Evolutionary conservation across 1,139 yeast species (phyloP), one percentile per base, ranked within the genome.

Genomic region (Zygosaccharomyces pseudobailii): DNA sequence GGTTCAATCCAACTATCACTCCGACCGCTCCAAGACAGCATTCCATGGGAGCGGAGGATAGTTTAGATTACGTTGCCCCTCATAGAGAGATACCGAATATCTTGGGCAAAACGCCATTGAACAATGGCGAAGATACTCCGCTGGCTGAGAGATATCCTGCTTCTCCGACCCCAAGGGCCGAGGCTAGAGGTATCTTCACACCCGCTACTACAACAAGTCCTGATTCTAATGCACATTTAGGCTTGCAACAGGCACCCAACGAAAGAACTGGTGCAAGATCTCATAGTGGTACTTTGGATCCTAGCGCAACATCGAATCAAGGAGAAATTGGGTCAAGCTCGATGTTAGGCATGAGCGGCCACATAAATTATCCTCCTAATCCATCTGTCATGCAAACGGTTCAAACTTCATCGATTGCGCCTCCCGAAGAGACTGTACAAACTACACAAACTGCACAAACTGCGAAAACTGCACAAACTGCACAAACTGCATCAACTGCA

Each of bases 101-200:
- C 6, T 42, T 57, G 8, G 62, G 58, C 3, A 56, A 49, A 28
- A 45, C 59, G 0, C 58, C 60, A 2, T 38, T 54, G 8, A 56
- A 51, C 33, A 45, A 43, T 20, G 34, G 34, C 20, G 34, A 38
- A 8, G 49, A 43, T 22, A 30, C 42, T 5, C 40, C 51, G 9
- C 27, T 48, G 32, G 43, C 36, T 8, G 51, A 47, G 6, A 45
- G 39, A 3, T 39, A 41, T 9, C 39, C 44, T 9, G 27, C 42
- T 6, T 46, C 49, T 3, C 49, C 47, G 6, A 36, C 49, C 17
- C 47, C 45, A 13, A 32, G 37, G 21, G 21, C 51, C 20, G 21
- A 32, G 22, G 27, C 45, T 4, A 34, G 49, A 21, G 43, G 47
- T n/a, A 30, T 41, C 23, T 43, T 42, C 19, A 37, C 47, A 10